Conservation (phyloP, 1,284 basidiomycete species). For the Sporisorium reilianum region DNA sequence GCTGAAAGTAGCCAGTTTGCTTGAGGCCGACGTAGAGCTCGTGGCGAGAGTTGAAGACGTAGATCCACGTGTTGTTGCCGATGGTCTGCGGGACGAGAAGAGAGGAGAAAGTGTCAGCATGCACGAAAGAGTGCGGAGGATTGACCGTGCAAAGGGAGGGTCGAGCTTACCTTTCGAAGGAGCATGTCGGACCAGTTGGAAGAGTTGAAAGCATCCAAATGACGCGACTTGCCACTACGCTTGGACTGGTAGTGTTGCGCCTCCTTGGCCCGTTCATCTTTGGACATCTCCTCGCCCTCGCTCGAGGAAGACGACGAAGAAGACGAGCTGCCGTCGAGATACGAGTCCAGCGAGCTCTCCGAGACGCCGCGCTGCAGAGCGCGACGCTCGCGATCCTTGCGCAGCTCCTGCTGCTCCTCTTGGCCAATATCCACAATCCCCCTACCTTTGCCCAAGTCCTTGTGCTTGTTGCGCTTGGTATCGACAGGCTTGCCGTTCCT, state of each 20-base stretch:
- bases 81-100: constrained; percentile 16
- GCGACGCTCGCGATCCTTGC: constrained; percentile 24
- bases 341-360: constrained; percentile 39
- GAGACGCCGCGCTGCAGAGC: constrained; percentile 44
- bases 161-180: constrained; percentile 40
- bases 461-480: constrained; percentile 62
- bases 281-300: constrained; percentile 48
- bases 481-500: constrained; percentile 75
- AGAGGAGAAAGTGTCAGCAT: background rate
- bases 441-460: constrained; percentile 61
- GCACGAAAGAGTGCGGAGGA: background rate
- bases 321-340: constrained; percentile 32
- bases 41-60: constrained; percentile 59
- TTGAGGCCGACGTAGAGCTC: constrained; percentile 63
- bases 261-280: constrained; percentile 21
- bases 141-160: background rate
- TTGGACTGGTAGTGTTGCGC: constrained; percentile 50
- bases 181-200: constrained; percentile 57
- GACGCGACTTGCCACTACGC: constrained; percentile 37
- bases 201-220: constrained; percentile 42
- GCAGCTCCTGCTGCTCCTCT: constrained; percentile 54
- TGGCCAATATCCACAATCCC: constrained; percentile 65
- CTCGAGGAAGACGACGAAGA: constrained; percentile 27
- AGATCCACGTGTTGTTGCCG: constrained; percentile 58
- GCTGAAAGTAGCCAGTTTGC: constrained; percentile 63